Base-by-base conservation (phyloP, 371 early-diverging fungal species). In the Mortierella sp. region DNA sequence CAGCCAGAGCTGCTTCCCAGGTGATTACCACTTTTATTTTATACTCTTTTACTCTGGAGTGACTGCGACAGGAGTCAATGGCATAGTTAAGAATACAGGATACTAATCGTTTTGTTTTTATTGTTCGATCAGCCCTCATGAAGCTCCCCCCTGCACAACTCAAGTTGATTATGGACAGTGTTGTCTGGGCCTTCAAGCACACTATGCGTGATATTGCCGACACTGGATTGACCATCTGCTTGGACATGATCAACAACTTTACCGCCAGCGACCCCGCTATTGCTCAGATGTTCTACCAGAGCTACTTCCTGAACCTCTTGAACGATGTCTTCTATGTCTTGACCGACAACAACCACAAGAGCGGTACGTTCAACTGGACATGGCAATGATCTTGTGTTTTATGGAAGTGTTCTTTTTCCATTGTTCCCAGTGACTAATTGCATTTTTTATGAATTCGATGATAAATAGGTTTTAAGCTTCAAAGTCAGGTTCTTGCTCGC, bases 141-240 rank as follows among this genome's bases (percentile, higher is more conserved):
- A 92, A 91, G 75, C 90, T 99, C 55, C 95, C 96, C 6, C 90
- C 96, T 48, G 92, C 92, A 24, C 95, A 96, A 88, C 97, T 99
- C 91, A 96, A 96, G 80, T 92, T 98, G 38, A 91, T 98, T 84
- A 91, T 96, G 74, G 97, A 98, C 91, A 95, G 96, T 80, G 93
- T 99, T 75, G 96, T 98, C 31, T 99, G 99, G 99, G 98, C 95
- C n/a, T 97, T 99, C 92, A 99, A 99, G 91, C 99, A 99, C 89
- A 97, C 98, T 1, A 96, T 97, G 96, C 94, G 98, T 79, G 99
- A 99, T 85, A 97, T 99, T 88, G 95, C 97, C 72, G 99, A 99
- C 76, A 89, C 94, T 60, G 97, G 98, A 42, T 93, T 99, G 70
- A 91, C 89, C 28, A 98, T 97, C 72, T 94, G 96, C 70, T 90